Evolutionary conservation across 352 stramenopile genomes (phyloP).

Genomic region (Globisporangium radiosum): DNA sequence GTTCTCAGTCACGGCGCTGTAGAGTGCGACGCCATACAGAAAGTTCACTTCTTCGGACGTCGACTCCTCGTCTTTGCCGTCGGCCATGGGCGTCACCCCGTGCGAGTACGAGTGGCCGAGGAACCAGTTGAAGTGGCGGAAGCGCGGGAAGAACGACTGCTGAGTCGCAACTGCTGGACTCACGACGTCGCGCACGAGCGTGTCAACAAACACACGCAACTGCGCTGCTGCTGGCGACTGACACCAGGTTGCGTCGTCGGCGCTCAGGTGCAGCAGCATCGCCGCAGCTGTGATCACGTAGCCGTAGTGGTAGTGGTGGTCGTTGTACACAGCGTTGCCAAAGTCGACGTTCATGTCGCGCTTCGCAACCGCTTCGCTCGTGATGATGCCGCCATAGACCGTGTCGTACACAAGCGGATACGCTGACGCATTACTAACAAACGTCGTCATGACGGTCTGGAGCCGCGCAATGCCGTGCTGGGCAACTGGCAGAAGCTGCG

Average conservation of each 20-base stretch:
- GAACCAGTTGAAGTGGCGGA: slow-evolving; percentile 61
- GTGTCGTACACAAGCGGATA: slow-evolving; percentile 65
- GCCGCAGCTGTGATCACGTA: slow-evolving; percentile 50
- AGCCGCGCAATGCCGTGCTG: slow-evolving; percentile 42
- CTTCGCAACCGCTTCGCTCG: slow-evolving; percentile 41
- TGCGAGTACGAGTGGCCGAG: slow-evolving; percentile 64
- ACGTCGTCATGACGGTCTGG: slow-evolving; percentile 32
- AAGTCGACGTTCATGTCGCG: slow-evolving; percentile 72
- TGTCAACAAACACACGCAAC: slow-evolving; percentile 34
- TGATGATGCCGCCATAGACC: slow-evolving; percentile 61
- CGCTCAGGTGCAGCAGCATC: slow-evolving; percentile 36
- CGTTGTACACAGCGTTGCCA: slow-evolving; percentile 65
- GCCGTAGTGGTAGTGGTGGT: slow-evolving; percentile 74
- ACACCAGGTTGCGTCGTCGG: slow-evolving; percentile 28
- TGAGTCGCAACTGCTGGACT: slow-evolving; percentile 15
- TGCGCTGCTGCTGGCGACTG: slow-evolving; percentile 28
- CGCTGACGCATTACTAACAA: slow-evolving; percentile 34
- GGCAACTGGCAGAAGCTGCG: slow-evolving; percentile 36
- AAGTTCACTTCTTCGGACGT: slow-evolving; percentile 72
- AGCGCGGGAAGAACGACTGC: slow-evolving; percentile 47
- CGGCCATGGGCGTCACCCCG: slow-evolving; percentile 57
- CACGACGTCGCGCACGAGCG: slow-evolving; percentile 47
- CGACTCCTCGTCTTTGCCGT: slow-evolving; percentile 67
- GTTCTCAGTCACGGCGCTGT: slow-evolving; percentile 42
- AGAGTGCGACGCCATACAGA: slow-evolving; percentile 52